Evolutionary conservation across 2,329 filamentous ascomycete species (phyloP).

Genomic region (Arthrobotrys entomopaga): DNA sequence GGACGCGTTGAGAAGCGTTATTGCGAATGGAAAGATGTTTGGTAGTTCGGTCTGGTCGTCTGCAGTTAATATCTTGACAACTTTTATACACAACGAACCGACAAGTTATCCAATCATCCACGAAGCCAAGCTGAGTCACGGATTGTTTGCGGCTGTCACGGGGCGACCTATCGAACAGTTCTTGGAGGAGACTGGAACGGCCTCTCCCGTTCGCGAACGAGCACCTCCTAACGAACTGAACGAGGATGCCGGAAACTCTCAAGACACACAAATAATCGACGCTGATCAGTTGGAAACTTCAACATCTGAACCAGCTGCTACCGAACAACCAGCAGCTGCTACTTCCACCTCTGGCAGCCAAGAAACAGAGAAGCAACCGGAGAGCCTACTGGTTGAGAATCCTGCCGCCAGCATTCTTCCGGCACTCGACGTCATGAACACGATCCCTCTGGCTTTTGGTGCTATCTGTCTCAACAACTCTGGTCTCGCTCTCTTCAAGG

Average conservation of each 20-base stretch:
- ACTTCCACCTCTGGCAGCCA: constrained; percentile 23
- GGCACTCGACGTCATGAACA: constrained; percentile 86
- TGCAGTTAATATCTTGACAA: constrained; percentile 87
- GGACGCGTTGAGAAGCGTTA: constrained; percentile 79
- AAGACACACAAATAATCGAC: constrained; percentile 53
- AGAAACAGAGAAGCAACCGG: constrained; percentile 24
- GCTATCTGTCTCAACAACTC: constrained; percentile 91
- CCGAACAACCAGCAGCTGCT: not conserved
- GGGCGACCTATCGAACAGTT: constrained; percentile 60
- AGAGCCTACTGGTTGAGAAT: constrained; percentile 43
- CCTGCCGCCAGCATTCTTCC: constrained; percentile 80
- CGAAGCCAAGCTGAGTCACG: constrained; percentile 89
- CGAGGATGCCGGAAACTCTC: constrained; percentile 39
- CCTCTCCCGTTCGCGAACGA: constrained; percentile 37
- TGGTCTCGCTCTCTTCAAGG: constrained; percentile 86
- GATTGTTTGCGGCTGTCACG: constrained; percentile 83
- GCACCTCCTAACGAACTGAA: constrained; percentile 21
- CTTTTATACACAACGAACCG: constrained; percentile 98
- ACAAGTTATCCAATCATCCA: constrained; percentile 96
- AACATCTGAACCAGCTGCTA: constrained; percentile 25
- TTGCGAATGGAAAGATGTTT: constrained; percentile 80
- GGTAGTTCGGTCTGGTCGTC: constrained; percentile 97
- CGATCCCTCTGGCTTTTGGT: constrained; percentile 86
- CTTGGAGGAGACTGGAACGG: constrained; percentile 29
- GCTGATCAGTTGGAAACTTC: constrained; percentile 40